These are phyloP conservation scores for Nannizziopsis arthrosporioides DNA, from an alignment of 2,329 filamentous ascomycete species.

Conservation along the genomic window DNA sequence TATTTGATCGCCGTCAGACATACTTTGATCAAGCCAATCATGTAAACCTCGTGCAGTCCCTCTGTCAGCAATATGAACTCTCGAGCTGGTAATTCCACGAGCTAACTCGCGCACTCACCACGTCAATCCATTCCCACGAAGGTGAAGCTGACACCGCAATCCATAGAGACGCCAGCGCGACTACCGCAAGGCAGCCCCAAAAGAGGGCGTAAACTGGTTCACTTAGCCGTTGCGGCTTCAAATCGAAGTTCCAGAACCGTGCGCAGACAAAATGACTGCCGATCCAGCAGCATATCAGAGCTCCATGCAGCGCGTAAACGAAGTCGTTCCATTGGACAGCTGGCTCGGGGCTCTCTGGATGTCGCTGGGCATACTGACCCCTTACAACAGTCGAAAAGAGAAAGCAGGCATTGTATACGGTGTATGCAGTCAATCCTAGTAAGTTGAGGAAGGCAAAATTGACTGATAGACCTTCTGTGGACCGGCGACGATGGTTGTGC, in stretches of 20 bases:
- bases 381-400: not conserved
- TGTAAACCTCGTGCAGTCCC: not conserved
- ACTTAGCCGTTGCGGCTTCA: too few species aligned
- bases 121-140: conserved; percentile 3
- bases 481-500: not conserved
- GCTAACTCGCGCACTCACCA: not conserved
- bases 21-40: not conserved
- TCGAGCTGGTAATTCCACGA: too few species aligned
- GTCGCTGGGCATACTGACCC: not conserved
- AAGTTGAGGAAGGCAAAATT: not conserved
- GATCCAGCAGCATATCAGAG: not conserved
- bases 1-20: not conserved
- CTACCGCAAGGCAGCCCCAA: too few species aligned
- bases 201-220: too few species aligned
- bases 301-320: not conserved
- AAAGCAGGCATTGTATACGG: not conserved
- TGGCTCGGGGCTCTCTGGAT: not conserved
- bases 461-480: not conserved
- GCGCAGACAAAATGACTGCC: not conserved
- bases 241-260: not conserved
- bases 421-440: not conserved
- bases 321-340: conserved; percentile 1
- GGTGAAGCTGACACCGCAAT: not conserved
- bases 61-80: not conserved
- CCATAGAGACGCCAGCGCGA: not conserved